Conservation (phyloP, 2,329 filamentous ascomycete species). For the Paraphoma sp. region DNA sequence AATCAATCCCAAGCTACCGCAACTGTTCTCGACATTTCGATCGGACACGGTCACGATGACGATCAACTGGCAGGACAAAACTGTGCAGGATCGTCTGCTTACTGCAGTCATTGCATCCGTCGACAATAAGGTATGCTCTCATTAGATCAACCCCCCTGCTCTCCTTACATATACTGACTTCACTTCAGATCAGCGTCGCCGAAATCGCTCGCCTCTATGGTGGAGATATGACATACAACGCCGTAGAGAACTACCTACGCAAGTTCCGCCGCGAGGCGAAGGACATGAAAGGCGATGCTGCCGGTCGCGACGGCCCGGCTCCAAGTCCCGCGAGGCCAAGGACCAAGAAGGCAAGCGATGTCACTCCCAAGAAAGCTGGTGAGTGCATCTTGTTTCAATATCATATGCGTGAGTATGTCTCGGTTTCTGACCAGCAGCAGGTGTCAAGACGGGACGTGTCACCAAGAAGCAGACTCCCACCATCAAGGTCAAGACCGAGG, state of each 20-base stretch:
- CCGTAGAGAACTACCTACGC: constrained; percentile 56
- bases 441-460: constrained; percentile 26
- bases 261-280: constrained; percentile 52
- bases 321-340: constrained; percentile 4
- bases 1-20: no score
- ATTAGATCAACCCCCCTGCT: not conserved
- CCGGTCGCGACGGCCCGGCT: not conserved
- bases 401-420: constrained; percentile 7
- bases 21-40: not conserved
- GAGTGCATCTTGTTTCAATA: constrained; percentile 1
- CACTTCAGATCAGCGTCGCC: constrained; percentile 52
- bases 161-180: constrained; percentile 5
- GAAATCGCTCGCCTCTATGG: constrained; percentile 55
- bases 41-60: constrained; percentile 27
- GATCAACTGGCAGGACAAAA: constrained; percentile 47
- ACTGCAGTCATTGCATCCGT: constrained; percentile 47
- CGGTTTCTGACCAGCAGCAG: constrained; percentile 4
- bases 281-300: constrained; percentile 31
- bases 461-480: constrained; percentile 18
- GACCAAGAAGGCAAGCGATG: constrained; percentile 4
- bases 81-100: constrained; percentile 49
- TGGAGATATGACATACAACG: constrained; percentile 55
- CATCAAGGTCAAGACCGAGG: constrained; percentile 20
- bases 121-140: constrained; percentile 36
- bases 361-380: constrained; percentile 11